Evolutionary conservation across 352 stramenopile species (phyloP).

Genomic region (Phytophthora sansomeana): DNA sequence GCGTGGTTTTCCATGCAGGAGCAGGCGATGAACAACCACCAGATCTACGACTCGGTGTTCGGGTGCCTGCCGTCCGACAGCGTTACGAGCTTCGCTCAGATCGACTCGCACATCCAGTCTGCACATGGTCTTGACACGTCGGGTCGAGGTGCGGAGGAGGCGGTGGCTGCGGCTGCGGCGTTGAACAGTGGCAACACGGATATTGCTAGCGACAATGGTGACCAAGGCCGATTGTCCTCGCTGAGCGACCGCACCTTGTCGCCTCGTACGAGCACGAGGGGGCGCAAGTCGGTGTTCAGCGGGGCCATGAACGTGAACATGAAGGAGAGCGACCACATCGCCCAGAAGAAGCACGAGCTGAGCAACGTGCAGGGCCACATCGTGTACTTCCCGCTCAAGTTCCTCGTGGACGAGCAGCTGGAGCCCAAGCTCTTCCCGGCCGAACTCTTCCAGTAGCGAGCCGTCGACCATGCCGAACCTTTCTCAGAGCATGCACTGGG

Average conservation of each 20-base stretch:
- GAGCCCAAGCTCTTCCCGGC: conserved; percentile 82
- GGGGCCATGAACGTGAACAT: conserved; percentile 76
- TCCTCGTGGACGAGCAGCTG: conserved; percentile 80
- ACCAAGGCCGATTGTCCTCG: conserved; percentile 29
- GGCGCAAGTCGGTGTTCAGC: conserved; percentile 60
- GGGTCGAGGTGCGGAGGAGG: conserved; percentile 36
- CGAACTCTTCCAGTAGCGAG: conserved; percentile 80
- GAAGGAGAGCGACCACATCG: conserved; percentile 69
- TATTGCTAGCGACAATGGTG: conserved; percentile 31
- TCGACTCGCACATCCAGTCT: conserved; percentile 58
- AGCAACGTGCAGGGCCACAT: conserved; percentile 78
- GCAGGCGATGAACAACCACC: conserved; percentile 83
- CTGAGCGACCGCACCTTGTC: conserved; percentile 31
- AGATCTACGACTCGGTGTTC: conserved; percentile 88
- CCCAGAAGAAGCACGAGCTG: conserved; percentile 71
- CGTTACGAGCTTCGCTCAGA: conserved; percentile 75
- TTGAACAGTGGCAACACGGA: conserved; percentile 29
- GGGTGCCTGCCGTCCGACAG: conserved; percentile 81
- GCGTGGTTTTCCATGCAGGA: conserved; percentile 88
- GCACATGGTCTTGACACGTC: conserved; percentile 40
- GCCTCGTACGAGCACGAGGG: conserved; percentile 26
- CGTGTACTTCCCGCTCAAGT: conserved; percentile 90
- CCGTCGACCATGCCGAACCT: background rate
- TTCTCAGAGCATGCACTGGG: background rate
- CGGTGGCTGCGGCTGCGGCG: conserved; percentile 31